phyloP scores from a whole-genome alignment of 2,329 filamentous ascomycete genomes.

The Rutstroemia sp. region DNA sequence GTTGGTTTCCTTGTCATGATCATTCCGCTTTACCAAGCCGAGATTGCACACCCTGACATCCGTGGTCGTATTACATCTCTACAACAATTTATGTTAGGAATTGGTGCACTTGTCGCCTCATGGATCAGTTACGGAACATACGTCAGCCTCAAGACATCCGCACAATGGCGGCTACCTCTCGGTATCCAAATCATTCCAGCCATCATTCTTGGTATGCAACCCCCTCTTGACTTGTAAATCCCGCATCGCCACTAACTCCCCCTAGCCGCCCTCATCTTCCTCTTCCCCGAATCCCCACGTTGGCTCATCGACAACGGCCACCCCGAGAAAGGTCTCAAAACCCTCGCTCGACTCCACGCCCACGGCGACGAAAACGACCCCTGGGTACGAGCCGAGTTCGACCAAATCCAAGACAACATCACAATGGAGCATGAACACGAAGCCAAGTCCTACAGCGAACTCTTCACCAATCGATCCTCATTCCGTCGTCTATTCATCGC shows the following conservation, averaged over 20 bases:
- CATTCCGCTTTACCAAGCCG: constrained; percentile 46
- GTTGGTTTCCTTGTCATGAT: constrained; percentile 13
- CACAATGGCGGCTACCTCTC: constrained; percentile 29
- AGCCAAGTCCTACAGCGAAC: constrained; percentile 54
- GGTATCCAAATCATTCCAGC: constrained; percentile 55
- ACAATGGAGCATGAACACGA: constrained; percentile 45
- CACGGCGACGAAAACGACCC: constrained; percentile 50
- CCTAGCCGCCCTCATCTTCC: constrained; percentile 42
- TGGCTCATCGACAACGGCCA: constrained; percentile 58
- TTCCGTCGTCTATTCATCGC: constrained; percentile 57
- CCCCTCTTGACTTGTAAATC: constrained; percentile 33
- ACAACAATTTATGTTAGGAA: constrained; percentile 77
- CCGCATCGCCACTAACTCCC: background rate
- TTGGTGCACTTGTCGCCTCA: constrained; percentile 63
- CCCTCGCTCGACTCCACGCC: constrained; percentile 52
- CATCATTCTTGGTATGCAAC: constrained; percentile 33
- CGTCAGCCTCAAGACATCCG: constrained; percentile 25
- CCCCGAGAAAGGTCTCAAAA: constrained; percentile 47
- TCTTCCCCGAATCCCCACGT: constrained; percentile 58
- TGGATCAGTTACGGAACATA: constrained; percentile 64
- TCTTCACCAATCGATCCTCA: constrained; percentile 52
- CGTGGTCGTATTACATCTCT: constrained; percentile 64
- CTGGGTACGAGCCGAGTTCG: constrained; percentile 57
- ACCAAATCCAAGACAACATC: constrained; percentile 57
- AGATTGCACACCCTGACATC: constrained; percentile 71